Evolutionary conservation across 2,329 filamentous ascomycete genomes (phyloP).

Genomic region (Furcasterigmium furcatum): DNA sequence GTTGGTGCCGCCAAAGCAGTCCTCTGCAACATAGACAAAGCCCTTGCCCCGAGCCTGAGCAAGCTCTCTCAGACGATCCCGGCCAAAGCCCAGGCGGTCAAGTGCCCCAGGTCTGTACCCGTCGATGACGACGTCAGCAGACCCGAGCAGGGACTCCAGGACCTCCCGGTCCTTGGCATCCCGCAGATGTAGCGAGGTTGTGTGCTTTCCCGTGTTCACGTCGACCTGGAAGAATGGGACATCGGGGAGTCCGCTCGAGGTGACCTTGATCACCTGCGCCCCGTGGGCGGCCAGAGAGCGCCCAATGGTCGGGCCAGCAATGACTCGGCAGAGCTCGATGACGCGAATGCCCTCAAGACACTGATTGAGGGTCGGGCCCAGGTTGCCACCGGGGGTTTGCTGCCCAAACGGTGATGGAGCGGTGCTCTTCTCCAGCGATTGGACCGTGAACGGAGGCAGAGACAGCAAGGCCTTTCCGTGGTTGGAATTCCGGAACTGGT

Average conservation of each 20-base stretch:
- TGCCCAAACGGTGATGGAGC: constrained; percentile 33
- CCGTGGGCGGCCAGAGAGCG: constrained; percentile 65
- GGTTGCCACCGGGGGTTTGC: background rate
- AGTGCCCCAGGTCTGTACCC: constrained; percentile 61
- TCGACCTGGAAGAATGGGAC: constrained; percentile 65
- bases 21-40: constrained; percentile 59
- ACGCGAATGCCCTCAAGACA: constrained; percentile 58
- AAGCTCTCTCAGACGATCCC: constrained; percentile 42
- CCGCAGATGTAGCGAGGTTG: constrained; percentile 55
- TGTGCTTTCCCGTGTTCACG: constrained; percentile 62
- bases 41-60: constrained; percentile 49
- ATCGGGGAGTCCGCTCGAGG: constrained; percentile 55
- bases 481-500: constrained; percentile 47
- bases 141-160: constrained; percentile 51
- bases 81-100: constrained; percentile 54
- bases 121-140: constrained; percentile 59
- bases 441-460: constrained; percentile 36
- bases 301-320: constrained; percentile 65
- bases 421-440: constrained; percentile 38
- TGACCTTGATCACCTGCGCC: constrained; percentile 65
- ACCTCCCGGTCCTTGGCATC: constrained; percentile 37
- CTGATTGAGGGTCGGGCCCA: constrained; percentile 23
- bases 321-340: constrained; percentile 65
- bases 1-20: constrained; percentile 60
- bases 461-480: constrained; percentile 36